phyloP scores from a whole-genome alignment of 2,329 filamentous ascomycete species.

The Penicillium olsonii region DNA sequence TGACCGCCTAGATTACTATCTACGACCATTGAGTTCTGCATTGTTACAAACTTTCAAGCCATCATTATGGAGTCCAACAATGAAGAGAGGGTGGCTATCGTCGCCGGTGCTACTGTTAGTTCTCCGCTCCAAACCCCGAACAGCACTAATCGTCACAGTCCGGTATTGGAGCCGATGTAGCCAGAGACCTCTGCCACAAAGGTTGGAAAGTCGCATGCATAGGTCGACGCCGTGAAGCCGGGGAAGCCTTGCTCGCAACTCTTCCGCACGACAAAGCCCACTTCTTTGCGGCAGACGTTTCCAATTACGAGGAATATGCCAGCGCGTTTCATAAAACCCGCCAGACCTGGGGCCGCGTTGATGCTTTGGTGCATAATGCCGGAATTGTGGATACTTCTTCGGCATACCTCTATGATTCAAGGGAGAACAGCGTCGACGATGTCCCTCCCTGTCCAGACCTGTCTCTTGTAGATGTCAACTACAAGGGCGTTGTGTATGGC shows the following conservation, averaged over 20 bases:
- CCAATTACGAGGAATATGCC: slow-evolving; percentile 49
- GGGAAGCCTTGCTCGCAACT: slow-evolving; percentile 36
- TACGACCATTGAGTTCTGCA: neutral
- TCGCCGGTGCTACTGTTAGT: slow-evolving; percentile 46
- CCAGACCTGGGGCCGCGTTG: slow-evolving; percentile 48
- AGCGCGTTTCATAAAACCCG: slow-evolving; percentile 47
- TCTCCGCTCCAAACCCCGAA: neutral
- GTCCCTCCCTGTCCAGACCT: slow-evolving; percentile 50
- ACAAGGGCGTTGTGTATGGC: slow-evolving; percentile 55
- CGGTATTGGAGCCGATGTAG: slow-evolving; percentile 50
- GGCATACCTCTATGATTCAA: slow-evolving; percentile 46
- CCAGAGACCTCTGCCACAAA: slow-evolving; percentile 36
- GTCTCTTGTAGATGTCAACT: slow-evolving; percentile 51
- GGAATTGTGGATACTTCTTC: slow-evolving; percentile 52
- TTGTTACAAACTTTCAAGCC: neutral
- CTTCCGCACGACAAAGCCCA: slow-evolving; percentile 33
- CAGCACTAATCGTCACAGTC: slow-evolving; percentile 36
- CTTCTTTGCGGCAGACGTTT: slow-evolving; percentile 51
- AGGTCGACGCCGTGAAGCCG: slow-evolving; percentile 40
- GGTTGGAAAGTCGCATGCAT: slow-evolving; percentile 38
- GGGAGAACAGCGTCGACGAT: slow-evolving; percentile 27
- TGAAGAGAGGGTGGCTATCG: slow-evolving; percentile 38
- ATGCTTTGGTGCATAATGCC: slow-evolving; percentile 53
- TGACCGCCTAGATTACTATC: neutral
- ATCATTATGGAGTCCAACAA: slow-evolving; percentile 13